Conservation (phyloP, 371 early-diverging fungal species). For the Rhizopus stolonifer region DNA sequence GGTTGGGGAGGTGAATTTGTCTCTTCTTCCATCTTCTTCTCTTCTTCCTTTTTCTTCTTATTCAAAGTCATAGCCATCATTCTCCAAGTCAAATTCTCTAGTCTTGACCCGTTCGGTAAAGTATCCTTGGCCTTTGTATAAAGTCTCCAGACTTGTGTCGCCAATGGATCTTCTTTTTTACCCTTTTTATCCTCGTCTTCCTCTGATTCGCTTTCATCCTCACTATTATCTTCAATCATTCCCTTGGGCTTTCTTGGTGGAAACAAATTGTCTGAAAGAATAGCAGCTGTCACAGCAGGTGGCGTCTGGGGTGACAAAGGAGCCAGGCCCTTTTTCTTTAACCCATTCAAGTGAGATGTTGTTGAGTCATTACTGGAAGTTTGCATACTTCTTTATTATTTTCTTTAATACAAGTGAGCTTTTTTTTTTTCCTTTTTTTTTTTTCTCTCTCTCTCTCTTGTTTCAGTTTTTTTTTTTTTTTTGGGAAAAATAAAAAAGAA, state of each 20-base stretch:
- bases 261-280: constrained; percentile 29
- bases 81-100: constrained; percentile 69
- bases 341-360: constrained; percentile 9
- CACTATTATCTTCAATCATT: constrained; percentile 31
- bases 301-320: constrained; percentile 24
- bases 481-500: neutral
- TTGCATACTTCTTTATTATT: constrained; percentile 8
- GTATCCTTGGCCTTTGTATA: constrained; percentile 66
- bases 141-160: constrained; percentile 61
- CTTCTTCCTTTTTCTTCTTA: constrained; percentile 33
- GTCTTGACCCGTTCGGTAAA: constrained; percentile 56
- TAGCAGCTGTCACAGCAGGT: constrained; percentile 30
- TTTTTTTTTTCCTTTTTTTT: neutral
- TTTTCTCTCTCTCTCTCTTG: neutral
- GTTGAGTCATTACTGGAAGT: constrained; percentile 7
- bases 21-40: constrained; percentile 10
- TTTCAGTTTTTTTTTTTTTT: constrained; percentile 1
- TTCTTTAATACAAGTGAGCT: too few species aligned
- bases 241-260: constrained; percentile 29
- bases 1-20: constrained; percentile 23
- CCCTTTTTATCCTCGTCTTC: constrained; percentile 32
- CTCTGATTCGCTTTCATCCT: constrained; percentile 19
- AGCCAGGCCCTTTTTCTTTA: constrained; percentile 10
- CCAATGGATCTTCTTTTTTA: constrained; percentile 51
- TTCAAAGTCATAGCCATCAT: constrained; percentile 62